phyloP scores from a whole-genome alignment of 2,329 filamentous ascomycete genomes.

The Microdochium trichocladiopsis region DNA sequence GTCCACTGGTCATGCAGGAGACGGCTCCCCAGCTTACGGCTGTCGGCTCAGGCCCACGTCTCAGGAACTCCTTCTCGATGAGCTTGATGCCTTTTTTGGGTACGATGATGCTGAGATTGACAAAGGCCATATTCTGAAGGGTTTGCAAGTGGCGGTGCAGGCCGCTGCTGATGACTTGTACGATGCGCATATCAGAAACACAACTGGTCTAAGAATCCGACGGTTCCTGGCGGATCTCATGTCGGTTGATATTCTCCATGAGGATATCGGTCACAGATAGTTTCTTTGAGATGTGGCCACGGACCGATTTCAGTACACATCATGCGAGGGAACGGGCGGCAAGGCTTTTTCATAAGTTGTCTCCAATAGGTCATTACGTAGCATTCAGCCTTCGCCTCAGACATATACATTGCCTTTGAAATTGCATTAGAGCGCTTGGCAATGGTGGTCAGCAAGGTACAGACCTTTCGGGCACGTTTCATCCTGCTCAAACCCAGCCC shows the following conservation, averaged over 20 bases:
- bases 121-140: conserved; percentile 45
- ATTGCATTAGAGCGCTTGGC: no score
- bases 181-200: conserved; percentile 41
- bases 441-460: no score
- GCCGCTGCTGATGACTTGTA: conserved; percentile 49
- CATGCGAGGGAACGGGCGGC: no score
- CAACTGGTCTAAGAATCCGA: conserved; percentile 45
- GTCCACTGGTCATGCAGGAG: background rate
- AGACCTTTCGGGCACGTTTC: no score
- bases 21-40: background rate
- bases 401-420: no score
- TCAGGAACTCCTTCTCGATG: conserved; percentile 2
- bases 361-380: no score
- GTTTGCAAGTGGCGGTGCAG: conserved; percentile 46
- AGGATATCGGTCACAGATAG: conserved; percentile 8
- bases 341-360: no score
- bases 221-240: conserved; percentile 48
- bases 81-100: conserved; percentile 21
- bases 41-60: background rate
- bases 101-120: conserved; percentile 30
- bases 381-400: no score
- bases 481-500: no score
- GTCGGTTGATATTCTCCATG: conserved; percentile 38
- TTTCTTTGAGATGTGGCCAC: no score
- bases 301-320: no score